Conservation (phyloP, 495 filamentous ascomycete species). For the Astrothelium subdiscretum region DNA sequence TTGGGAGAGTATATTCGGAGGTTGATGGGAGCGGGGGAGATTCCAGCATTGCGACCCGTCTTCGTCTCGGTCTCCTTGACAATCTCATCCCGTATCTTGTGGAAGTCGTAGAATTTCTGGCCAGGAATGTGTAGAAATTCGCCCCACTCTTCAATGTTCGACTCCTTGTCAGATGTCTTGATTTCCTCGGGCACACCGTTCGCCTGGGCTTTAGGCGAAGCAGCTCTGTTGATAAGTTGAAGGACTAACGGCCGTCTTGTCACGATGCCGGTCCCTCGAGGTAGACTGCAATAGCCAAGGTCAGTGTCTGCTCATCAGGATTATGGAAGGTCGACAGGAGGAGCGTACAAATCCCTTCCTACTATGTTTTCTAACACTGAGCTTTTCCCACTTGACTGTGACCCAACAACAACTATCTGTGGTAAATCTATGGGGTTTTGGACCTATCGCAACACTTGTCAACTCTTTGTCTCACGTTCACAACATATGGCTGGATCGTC, state of each 20-base stretch:
- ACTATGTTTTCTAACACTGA: slow-evolving; percentile 99
- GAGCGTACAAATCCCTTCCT: slow-evolving; percentile 87
- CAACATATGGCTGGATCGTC: not conserved
- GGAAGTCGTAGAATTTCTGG: slow-evolving; percentile 98
- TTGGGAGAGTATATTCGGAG: slow-evolving; percentile 96
- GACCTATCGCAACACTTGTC: slow-evolving; percentile 37
- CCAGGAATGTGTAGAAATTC: slow-evolving; percentile 98
- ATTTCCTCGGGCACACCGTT: slow-evolving; percentile 70
- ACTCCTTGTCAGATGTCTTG: slow-evolving; percentile 65
- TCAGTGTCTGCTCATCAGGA: slow-evolving; percentile 10
- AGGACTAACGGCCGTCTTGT: slow-evolving; percentile 92
- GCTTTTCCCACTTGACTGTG: slow-evolving; percentile 98
- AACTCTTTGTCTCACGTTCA: not conserved
- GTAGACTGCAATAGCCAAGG: slow-evolving; percentile 50
- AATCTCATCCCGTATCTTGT: slow-evolving; percentile 98
- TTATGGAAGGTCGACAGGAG: slow-evolving; percentile 1
- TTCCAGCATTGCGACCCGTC: slow-evolving; percentile 90
- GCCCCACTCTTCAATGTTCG: slow-evolving; percentile 94
- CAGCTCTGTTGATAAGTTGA: slow-evolving; percentile 86
- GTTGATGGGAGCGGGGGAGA: slow-evolving; percentile 93
- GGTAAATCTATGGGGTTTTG: slow-evolving; percentile 99
- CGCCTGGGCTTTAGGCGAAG: slow-evolving; percentile 39
- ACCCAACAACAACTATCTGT: slow-evolving; percentile 97
- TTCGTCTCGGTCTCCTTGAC: slow-evolving; percentile 93
- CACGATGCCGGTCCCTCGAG: slow-evolving; percentile 95